Conservation (phyloP, 257 asterid genomes). For the Nicotiana otophora region DNA sequence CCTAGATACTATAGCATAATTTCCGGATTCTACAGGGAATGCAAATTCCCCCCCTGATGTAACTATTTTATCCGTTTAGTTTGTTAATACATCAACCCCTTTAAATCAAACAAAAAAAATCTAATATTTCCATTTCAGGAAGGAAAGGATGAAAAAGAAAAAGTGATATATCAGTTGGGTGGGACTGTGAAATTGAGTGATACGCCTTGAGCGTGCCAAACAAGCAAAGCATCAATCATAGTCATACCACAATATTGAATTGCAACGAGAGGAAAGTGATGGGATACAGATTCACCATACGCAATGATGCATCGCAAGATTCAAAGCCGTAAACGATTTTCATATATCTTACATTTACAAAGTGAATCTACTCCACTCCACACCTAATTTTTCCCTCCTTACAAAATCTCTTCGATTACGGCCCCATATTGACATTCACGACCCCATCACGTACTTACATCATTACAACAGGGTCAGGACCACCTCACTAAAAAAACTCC, state of each 20-base stretch:
- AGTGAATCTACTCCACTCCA: not conserved
- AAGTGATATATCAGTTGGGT: no score
- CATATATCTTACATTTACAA: not conserved
- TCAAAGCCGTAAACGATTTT: not conserved
- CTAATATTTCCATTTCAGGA: no score
- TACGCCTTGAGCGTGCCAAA: not conserved
- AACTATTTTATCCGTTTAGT: no score
- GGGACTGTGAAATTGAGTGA: no score
- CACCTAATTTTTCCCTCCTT: not conserved
- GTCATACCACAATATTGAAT: not conserved
- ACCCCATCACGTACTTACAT: slow-evolving; percentile 50
- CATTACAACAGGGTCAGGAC: slow-evolving; percentile 27
- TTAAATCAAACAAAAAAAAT: no score
- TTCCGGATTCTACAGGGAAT: no score
- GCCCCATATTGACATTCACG: not conserved
- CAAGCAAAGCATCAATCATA: not conserved
- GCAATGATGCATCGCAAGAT: not conserved
- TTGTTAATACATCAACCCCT: no score
- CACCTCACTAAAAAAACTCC: slow-evolving; percentile 6
- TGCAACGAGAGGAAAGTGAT: not conserved
- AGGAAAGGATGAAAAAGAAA: no score
- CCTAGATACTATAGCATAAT: no score
- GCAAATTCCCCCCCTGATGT: no score
- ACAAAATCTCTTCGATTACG: not conserved
- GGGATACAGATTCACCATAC: not conserved